phyloP scores from a whole-genome alignment of 208 protist species.

The Trypanosoma congolense region DNA sequence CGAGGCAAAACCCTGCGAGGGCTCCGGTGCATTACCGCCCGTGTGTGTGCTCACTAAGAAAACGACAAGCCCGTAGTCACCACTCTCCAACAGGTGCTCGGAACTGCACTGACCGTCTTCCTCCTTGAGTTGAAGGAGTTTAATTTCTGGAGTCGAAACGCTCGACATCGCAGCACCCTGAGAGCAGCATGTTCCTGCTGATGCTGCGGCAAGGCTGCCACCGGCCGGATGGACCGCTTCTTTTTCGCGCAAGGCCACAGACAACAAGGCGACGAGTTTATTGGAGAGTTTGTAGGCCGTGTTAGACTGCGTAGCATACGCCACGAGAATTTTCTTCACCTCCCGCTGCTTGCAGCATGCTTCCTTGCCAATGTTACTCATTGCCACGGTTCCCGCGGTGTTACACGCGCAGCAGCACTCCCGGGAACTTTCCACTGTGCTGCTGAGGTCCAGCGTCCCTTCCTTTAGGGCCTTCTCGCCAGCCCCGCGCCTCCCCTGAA shows the following conservation, averaged over 20 bases:
- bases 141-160: constrained; percentile 10
- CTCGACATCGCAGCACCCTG: not conserved
- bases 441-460: too few relatives aligned
- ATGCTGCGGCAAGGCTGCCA: not conserved
- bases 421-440: too few relatives aligned
- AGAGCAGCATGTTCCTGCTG: not conserved
- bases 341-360: constrained; percentile 11
- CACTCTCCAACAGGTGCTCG: constrained; percentile 44
- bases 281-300: constrained; percentile 54
- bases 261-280: constrained; percentile 48
- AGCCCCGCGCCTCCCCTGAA: too few relatives aligned
- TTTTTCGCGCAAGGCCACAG: constrained; percentile 6
- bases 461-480: too few relatives aligned
- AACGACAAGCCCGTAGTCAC: constrained; percentile 39
- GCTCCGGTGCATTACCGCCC: constrained; percentile 60
- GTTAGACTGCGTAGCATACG: constrained; percentile 62
- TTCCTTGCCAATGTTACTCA: constrained; percentile 2
- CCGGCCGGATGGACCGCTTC: not conserved
- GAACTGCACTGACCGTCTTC: constrained; percentile 27
- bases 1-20: constrained; percentile 52
- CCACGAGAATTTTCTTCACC: constrained; percentile 48
- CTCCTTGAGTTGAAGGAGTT: constrained; percentile 19
- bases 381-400: too few relatives aligned
- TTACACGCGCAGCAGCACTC: too few relatives aligned
- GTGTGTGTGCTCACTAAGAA: constrained; percentile 83